phyloP scores from a whole-genome alignment of 1,284 basidiomycete genomes.

The Fomitopsis schrenkii region DNA sequence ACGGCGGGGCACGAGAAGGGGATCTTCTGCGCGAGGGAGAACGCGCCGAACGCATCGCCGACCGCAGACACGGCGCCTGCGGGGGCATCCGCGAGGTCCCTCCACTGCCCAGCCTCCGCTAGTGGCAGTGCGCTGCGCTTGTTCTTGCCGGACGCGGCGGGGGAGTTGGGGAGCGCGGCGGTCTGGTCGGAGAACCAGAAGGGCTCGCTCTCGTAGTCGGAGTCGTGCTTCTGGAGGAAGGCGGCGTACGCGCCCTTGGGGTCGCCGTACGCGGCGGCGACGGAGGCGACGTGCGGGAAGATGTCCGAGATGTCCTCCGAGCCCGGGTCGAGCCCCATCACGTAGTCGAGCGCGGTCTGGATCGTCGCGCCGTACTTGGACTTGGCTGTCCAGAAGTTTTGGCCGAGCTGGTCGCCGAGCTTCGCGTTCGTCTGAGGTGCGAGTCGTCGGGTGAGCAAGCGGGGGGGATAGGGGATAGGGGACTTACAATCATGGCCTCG shows the following conservation, averaged over 20 bases:
- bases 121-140: slow-evolving; percentile 8
- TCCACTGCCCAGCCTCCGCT: not conserved
- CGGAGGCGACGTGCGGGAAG: slow-evolving; percentile 49
- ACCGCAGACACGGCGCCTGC: not conserved
- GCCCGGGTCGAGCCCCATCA: slow-evolving; percentile 42
- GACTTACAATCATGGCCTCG: slow-evolving; percentile 56
- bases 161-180: slow-evolving; percentile 26
- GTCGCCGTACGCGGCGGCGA: slow-evolving; percentile 54
- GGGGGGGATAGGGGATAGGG: not conserved
- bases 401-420: slow-evolving; percentile 47
- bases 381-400: slow-evolving; percentile 46
- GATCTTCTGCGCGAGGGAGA: slow-evolving; percentile 4
- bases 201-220: slow-evolving; percentile 35
- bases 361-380: slow-evolving; percentile 54
- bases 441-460: not conserved
- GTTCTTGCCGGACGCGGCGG: slow-evolving; percentile 16
- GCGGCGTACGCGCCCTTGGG: slow-evolving; percentile 45
- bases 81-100: not conserved
- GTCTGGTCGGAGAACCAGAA: slow-evolving; percentile 54
- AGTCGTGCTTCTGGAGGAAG: slow-evolving; percentile 42
- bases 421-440: slow-evolving; percentile 44
- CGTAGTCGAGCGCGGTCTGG: slow-evolving; percentile 50
- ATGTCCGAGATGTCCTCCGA: slow-evolving; percentile 41
- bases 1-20: slow-evolving; percentile 41
- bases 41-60: slow-evolving; percentile 3